Conservation (phyloP, 371 early-diverging fungal genomes). For the Cokeromyces recurvatus region DNA sequence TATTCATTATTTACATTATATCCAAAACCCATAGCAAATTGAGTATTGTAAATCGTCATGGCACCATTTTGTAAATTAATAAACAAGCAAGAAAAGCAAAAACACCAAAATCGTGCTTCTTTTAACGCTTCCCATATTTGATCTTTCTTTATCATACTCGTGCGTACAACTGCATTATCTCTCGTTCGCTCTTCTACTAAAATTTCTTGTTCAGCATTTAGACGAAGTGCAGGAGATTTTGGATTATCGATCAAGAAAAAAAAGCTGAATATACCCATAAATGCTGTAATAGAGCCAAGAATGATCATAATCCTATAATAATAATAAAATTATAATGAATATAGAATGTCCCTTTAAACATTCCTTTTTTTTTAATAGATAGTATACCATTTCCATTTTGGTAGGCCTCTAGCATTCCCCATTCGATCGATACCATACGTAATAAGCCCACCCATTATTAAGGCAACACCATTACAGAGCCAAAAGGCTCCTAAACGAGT, state of each 20-base stretch:
- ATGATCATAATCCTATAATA: constrained; percentile 20
- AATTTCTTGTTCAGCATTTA: constrained; percentile 12
- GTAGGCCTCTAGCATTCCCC: constrained; percentile 21
- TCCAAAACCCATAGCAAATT: constrained; percentile 37
- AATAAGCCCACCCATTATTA: constrained; percentile 51
- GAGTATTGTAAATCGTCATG: constrained; percentile 24
- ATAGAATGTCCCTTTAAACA: too few relatives aligned
- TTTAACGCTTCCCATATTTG: constrained; percentile 31
- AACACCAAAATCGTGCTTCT: constrained; percentile 20
- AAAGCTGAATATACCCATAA: constrained; percentile 12
- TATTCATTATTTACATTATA: constrained; percentile 25
- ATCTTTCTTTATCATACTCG: constrained; percentile 17
- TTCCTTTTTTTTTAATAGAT: too few relatives aligned
- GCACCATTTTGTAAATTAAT: constrained; percentile 39
- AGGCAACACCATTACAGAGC: constrained; percentile 21
- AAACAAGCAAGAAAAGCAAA: constrained; percentile 23
- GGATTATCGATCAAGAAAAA: constrained; percentile 18
- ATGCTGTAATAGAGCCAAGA: constrained; percentile 10
- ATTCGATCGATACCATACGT: constrained; percentile 48
- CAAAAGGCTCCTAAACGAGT: constrained; percentile 10
- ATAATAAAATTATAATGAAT: too few relatives aligned
- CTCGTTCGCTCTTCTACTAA: constrained; percentile 21
- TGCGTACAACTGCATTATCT: constrained; percentile 27
- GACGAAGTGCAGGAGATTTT: constrained; percentile 8
- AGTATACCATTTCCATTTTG: constrained; percentile 43